Base-by-base conservation (phyloP, 495 filamentous ascomycete genomes). In the Tetracladium setigerum region DNA sequence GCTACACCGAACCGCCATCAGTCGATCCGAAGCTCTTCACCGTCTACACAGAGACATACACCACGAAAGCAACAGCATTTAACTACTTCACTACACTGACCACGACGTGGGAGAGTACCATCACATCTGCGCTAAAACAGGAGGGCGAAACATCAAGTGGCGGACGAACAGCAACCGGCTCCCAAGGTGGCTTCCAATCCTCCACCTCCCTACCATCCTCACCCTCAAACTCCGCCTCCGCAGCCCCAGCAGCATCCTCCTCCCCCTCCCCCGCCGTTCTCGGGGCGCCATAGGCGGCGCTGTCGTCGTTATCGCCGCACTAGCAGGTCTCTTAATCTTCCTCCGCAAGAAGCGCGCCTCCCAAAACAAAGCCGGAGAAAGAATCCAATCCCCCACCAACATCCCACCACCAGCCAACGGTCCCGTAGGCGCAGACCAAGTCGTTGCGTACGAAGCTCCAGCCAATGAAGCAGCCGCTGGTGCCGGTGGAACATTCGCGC, bases 351-450 rank as follows among this genome's bases (percentile, higher is more conserved):
- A 41, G 12, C 30, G 27, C 0, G 1, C 31, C 1, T 27, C 22
- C 22, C 22, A 27, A 38, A 30, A 30, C 30, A 40, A 42, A 35
- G 31, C 27, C 17, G 50, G 41, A 0, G 30, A 19, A 12, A 38
- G 30, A 8, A 42, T 46, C 14, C 16, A 36, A n/a, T 19, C 45
- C 30, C 39, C 52, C 13, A 12, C 30, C 3, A n/a, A 27, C 10
- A 11, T 22, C 37, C 16, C 30, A 31, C 51, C 46, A 17, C 46
- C 52, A 37, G 36, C 52, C 1, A 54, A 54, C 18, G 52, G 52
- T 4, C 52, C 52, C 1, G 52, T 54, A 2, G 52, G 52, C 15
- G 40, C 46, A 37, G 52, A 54, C 36, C 52, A 54, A 30, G 32
- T 47, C 6, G n/a, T 49, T 32, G 46, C 52, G 5, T 54, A 54